These are phyloP conservation scores for Monosporascus sp. DNA, from an alignment of 2,329 filamentous ascomycete species.

Conservation along the genomic window DNA sequence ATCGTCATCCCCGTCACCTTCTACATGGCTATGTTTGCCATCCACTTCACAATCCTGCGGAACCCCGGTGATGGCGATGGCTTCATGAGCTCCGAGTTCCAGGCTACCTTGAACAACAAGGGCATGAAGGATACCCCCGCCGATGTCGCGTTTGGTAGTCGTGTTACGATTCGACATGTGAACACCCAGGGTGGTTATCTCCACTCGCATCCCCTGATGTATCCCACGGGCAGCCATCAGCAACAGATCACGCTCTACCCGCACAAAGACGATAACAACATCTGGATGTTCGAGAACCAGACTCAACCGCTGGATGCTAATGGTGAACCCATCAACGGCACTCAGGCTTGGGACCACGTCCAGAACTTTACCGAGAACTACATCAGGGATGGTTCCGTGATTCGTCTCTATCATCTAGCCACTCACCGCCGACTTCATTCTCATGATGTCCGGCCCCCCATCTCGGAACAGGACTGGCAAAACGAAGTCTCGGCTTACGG, in stretches of 20 bases:
- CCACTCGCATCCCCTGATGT: constrained; percentile 96
- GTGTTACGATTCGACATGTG: constrained; percentile 81
- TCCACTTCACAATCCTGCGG: constrained; percentile 88
- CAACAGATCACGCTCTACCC: constrained; percentile 98
- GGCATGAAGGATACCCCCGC: constrained; percentile 92
- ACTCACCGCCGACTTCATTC: constrained; percentile 92
- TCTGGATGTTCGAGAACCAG: constrained; percentile 92
- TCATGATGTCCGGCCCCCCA: constrained; percentile 83
- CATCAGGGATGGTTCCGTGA: constrained; percentile 73
- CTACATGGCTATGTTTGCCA: constrained; percentile 95
- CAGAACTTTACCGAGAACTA: constrained; percentile 52
- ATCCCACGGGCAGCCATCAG: constrained; percentile 94
- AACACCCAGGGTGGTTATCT: constrained; percentile 98
- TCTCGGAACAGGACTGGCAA: constrained; percentile 89
- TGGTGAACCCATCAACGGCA: constrained; percentile 74
- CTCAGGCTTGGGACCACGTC: constrained; percentile 75
- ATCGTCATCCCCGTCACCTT: constrained; percentile 84
- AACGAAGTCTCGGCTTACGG: constrained; percentile 96
- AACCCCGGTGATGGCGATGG: constrained; percentile 97
- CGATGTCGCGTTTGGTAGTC: constrained; percentile 85
- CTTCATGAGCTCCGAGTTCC: constrained; percentile 99
- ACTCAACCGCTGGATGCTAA: constrained; percentile 79
- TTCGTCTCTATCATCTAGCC: constrained; percentile 77
- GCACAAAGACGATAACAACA: constrained; percentile 98
- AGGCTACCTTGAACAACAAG: constrained; percentile 94